phyloP scores from a whole-genome alignment of 2,329 filamentous ascomycete species.

The Aspergillus sp. region DNA sequence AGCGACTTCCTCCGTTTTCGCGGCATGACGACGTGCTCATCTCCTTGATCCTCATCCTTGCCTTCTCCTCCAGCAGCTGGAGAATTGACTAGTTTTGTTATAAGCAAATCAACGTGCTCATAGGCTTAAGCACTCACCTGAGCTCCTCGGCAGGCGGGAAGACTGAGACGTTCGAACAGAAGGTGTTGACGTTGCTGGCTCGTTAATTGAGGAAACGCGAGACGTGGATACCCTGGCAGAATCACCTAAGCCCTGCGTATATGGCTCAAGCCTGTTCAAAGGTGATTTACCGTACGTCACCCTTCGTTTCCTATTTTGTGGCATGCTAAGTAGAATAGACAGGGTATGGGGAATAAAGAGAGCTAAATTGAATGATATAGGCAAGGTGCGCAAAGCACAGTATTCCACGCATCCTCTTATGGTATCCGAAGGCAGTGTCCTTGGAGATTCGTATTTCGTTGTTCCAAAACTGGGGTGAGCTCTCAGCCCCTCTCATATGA shows the following conservation, averaged over 20 bases:
- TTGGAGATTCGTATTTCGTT: too few species aligned
- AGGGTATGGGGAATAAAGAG: background rate
- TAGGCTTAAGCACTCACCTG: background rate
- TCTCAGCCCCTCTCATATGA: background rate
- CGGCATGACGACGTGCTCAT: background rate
- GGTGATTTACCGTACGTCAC: conserved; percentile 15
- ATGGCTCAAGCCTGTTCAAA: background rate
- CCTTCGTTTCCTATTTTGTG: conserved; percentile 4
- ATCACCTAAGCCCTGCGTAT: background rate
- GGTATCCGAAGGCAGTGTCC: background rate
- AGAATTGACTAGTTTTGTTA: background rate
- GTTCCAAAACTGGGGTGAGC: too few species aligned
- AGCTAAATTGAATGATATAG: background rate
- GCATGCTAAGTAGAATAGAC: conserved; percentile 4
- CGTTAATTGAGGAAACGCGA: background rate
- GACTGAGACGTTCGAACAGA: background rate
- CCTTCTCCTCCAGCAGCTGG: background rate
- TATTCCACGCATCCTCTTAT: background rate
- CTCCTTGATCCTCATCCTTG: background rate
- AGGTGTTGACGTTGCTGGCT: background rate
- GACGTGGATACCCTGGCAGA: background rate
- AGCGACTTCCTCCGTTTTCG: conserved; percentile 14
- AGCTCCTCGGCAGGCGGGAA: background rate
- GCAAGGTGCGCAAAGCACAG: conserved; percentile 6
- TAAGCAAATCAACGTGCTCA: background rate